phyloP scores from a whole-genome alignment of 495 filamentous ascomycete species.

The Cercophora sp. region DNA sequence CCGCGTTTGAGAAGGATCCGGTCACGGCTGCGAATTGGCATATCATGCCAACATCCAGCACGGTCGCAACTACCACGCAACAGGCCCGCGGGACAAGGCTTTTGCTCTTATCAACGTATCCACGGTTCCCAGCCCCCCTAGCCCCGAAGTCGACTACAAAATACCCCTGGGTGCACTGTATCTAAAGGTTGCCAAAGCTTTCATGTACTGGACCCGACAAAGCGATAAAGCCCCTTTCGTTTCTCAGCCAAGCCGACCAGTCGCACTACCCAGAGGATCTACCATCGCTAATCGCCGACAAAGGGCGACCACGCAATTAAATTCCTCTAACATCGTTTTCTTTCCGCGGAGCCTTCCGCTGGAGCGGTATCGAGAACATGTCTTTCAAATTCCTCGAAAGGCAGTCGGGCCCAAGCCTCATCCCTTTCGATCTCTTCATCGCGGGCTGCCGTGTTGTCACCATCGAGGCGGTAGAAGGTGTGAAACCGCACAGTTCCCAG shows the following conservation, averaged over 20 bases:
- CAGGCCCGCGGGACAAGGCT: constrained; percentile 1
- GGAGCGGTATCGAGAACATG: not conserved
- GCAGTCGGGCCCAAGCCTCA: not conserved
- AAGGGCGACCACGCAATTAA: not conserved
- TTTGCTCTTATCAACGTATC: not conserved
- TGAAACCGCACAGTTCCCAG: not conserved
- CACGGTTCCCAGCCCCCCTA: not conserved
- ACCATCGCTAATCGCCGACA: not conserved
- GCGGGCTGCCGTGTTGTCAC: not conserved
- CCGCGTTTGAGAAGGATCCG: not conserved
- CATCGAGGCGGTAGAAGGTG: constrained; percentile 2
- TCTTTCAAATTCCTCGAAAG: not conserved
- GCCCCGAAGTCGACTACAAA: constrained; percentile 1
- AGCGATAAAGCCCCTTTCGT: not conserved
- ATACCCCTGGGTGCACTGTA: not conserved
- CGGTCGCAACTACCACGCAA: constrained; percentile 2
- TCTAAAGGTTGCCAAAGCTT: constrained; percentile 2
- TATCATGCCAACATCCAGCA: constrained; percentile 1
- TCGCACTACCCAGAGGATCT: constrained; percentile 6
- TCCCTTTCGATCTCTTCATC: not conserved
- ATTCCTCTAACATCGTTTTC: not conserved
- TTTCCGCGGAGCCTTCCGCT: constrained; percentile 3
- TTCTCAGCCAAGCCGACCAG: constrained; percentile 1
- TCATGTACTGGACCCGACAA: not conserved
- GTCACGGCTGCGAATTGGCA: not conserved